Evolutionary conservation across 106 monocot species (phyloP).

Genomic region (Narthecium ossifragum): DNA sequence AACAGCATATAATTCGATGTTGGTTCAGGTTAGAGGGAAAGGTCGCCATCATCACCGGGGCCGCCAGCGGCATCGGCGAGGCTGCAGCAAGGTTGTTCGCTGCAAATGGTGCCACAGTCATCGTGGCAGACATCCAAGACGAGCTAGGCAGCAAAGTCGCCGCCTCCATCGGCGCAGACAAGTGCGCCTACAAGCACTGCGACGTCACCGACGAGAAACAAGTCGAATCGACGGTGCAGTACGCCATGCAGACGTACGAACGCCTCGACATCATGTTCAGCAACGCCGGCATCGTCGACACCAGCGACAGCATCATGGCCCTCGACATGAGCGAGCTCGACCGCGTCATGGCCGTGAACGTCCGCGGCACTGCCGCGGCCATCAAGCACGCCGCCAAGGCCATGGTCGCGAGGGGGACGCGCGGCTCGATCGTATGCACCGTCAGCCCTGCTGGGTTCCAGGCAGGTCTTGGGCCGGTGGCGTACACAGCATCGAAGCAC

Average conservation of each 20-base stretch:
- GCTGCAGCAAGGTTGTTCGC: conserved; percentile 18
- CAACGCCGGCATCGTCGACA: conserved; percentile 36
- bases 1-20: too few species aligned
- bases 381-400: conserved; percentile 39
- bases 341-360: conserved; percentile 30
- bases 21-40: conserved; percentile 29
- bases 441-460: conserved; percentile 19
- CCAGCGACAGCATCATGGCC: conserved; percentile 10
- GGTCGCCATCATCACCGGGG: conserved; percentile 28
- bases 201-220: conserved; percentile 40
- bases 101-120: conserved; percentile 8
- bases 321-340: conserved; percentile 21
- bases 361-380: conserved; percentile 17
- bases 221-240: conserved; percentile 13
- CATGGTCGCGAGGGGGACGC: conserved; percentile 18
- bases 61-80: conserved; percentile 18
- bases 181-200: conserved; percentile 24
- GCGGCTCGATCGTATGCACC: conserved; percentile 36
- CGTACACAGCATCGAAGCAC: conserved; percentile 42
- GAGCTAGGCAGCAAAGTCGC: conserved; percentile 3
- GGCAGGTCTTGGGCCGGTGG: conserved; percentile 16
- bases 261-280: conserved; percentile 35
- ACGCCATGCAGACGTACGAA: conserved; percentile 10
- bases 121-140: conserved; percentile 23
- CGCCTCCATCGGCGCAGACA: conserved; percentile 10